These are phyloP conservation scores for Suhomyces taliae DNA, from an alignment of 1,139 yeast genomes.

Conservation along the genomic window DNA sequence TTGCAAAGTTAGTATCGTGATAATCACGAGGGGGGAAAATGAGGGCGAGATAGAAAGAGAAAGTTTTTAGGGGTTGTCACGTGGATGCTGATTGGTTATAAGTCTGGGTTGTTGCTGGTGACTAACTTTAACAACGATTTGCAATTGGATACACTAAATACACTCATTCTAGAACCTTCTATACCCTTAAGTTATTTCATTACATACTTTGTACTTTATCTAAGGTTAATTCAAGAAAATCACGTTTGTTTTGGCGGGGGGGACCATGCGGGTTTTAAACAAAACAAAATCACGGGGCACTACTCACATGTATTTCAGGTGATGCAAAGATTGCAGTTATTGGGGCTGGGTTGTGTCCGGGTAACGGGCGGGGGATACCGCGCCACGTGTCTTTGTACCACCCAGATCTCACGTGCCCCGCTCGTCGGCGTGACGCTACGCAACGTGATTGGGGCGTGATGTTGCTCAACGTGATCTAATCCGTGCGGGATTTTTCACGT, in stretches of 20 bases:
- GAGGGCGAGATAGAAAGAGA: too few species aligned
- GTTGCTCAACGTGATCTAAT: background rate
- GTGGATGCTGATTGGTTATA: background rate
- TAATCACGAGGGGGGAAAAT: background rate
- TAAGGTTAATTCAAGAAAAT: slow-evolving; percentile 9
- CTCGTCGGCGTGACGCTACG: background rate
- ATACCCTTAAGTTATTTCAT: background rate
- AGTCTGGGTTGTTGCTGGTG: background rate
- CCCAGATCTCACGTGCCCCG: background rate
- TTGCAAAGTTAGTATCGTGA: slow-evolving; percentile 7
- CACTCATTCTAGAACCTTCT: background rate
- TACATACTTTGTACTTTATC: background rate
- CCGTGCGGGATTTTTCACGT: background rate
- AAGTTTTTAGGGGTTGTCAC: background rate
- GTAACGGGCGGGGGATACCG: background rate
- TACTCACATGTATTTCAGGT: slow-evolving; percentile 33
- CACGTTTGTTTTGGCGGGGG: slow-evolving; percentile 13
- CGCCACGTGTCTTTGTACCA: slow-evolving; percentile 1
- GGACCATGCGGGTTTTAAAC: slow-evolving; percentile 10
- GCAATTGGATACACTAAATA: too few species aligned
- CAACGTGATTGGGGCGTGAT: background rate
- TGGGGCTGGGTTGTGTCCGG: background rate
- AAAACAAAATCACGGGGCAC: slow-evolving; percentile 26
- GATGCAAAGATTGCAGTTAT: slow-evolving; percentile 7
- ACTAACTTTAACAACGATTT: background rate